These are phyloP conservation scores for Margaritispora aquatica DNA, from an alignment of 495 filamentous ascomycete species.

Conservation along the genomic window DNA sequence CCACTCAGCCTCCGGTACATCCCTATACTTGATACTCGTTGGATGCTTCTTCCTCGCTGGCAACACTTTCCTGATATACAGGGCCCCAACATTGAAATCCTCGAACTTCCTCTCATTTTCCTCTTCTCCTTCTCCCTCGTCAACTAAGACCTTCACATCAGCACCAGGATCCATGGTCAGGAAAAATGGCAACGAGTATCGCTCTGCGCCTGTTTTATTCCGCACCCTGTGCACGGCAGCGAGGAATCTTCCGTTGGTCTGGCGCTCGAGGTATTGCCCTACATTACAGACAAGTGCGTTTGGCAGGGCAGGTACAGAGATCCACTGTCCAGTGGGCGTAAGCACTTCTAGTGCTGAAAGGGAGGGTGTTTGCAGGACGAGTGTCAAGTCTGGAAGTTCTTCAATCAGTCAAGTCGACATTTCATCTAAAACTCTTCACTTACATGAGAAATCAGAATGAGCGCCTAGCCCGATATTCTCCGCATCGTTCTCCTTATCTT, in stretches of 20 bases:
- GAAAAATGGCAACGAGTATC: not conserved
- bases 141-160: not conserved
- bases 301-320: not conserved
- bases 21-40: constrained; percentile 3
- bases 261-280: not conserved
- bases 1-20: constrained; percentile 3
- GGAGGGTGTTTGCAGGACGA: not conserved
- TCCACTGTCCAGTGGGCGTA: not conserved
- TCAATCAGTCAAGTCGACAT: too few relatives aligned
- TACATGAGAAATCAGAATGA: not conserved
- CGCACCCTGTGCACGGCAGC: not conserved
- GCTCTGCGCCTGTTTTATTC: not conserved
- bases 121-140: constrained; percentile 1
- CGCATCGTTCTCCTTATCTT: not conserved
- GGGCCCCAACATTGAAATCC: constrained; percentile 1
- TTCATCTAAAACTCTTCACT: not conserved
- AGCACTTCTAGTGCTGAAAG: not conserved
- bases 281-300: not conserved
- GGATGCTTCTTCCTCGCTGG: constrained; percentile 8
- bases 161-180: not conserved
- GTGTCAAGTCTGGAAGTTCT: not conserved
- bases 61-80: constrained; percentile 6
- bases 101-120: not conserved
- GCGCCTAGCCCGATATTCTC: not conserved
- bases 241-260: not conserved